Conservation (phyloP, 345 rosid species). For the Lenwebbia sp. region DNA sequence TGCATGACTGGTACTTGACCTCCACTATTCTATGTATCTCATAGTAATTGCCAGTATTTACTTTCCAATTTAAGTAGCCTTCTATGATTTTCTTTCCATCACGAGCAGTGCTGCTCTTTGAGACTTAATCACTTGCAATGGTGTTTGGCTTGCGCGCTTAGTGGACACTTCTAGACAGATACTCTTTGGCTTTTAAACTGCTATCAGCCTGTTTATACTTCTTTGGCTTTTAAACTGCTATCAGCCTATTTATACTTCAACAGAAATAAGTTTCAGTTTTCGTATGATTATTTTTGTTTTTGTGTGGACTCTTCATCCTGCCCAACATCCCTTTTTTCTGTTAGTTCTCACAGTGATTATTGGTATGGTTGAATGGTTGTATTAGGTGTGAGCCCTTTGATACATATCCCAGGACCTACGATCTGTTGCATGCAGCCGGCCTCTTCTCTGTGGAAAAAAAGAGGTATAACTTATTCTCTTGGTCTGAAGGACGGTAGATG, state of each 20-base stretch:
- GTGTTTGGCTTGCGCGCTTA: not conserved
- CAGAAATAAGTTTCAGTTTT: not conserved
- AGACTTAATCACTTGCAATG: not conserved
- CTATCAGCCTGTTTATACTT: not conserved
- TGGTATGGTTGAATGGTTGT: not conserved
- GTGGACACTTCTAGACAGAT: not conserved
- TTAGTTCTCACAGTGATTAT: not conserved
- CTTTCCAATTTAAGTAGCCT: not conserved
- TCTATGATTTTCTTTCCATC: not conserved
- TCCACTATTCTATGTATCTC: not conserved
- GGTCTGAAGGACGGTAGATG: not conserved
- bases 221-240: not conserved
- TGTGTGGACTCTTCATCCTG: not conserved
- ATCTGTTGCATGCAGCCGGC: slow-evolving; percentile 77
- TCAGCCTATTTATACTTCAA: not conserved
- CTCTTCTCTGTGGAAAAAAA: slow-evolving; percentile 83
- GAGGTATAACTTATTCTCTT: slow-evolving; percentile 35
- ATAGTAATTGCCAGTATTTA: not conserved
- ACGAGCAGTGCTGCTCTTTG: not conserved
- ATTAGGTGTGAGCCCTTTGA: slow-evolving; percentile 96
- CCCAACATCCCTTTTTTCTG: not conserved
- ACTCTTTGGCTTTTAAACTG: not conserved
- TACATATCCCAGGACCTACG: slow-evolving; percentile 95
- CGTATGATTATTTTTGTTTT: not conserved
- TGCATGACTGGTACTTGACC: slow-evolving; percentile 86